Evolutionary conservation across 2,329 filamentous ascomycete genomes (phyloP).

Genomic region (Sclerotinia trifoliorum): DNA sequence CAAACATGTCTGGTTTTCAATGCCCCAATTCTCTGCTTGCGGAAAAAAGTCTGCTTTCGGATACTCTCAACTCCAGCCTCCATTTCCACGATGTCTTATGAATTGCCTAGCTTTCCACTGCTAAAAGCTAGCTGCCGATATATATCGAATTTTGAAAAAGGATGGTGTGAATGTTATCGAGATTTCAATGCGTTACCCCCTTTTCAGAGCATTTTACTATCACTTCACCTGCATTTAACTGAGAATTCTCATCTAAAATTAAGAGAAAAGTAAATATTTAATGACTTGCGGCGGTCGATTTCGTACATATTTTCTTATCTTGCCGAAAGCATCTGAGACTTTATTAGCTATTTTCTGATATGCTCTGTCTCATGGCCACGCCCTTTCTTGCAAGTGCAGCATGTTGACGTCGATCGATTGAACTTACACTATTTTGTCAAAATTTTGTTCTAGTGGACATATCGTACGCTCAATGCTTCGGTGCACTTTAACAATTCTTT

Average conservation of each 20-base stretch:
- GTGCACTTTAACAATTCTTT: not conserved
- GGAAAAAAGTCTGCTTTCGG: not conserved
- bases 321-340: slow-evolving; percentile 14
- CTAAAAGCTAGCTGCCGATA: not conserved
- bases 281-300: not conserved
- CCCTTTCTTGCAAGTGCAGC: not conserved
- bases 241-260: not conserved
- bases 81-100: slow-evolving; percentile 7
- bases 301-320: slow-evolving; percentile 2
- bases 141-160: not conserved
- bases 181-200: not conserved
- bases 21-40: slow-evolving; percentile 8
- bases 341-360: not conserved
- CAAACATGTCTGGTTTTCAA: slow-evolving; percentile 1
- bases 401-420: not conserved
- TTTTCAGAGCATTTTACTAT: not conserved
- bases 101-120: not conserved
- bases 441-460: not conserved
- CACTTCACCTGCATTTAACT: not conserved
- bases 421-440: not conserved
- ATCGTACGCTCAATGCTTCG: slow-evolving; percentile 1
- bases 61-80: not conserved
- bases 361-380: not conserved
- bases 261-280: not conserved
- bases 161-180: not conserved